Evolutionary conservation across 192 early-diverging fungal genomes (phyloP).

Genomic region (Coemansia sp.): DNA sequence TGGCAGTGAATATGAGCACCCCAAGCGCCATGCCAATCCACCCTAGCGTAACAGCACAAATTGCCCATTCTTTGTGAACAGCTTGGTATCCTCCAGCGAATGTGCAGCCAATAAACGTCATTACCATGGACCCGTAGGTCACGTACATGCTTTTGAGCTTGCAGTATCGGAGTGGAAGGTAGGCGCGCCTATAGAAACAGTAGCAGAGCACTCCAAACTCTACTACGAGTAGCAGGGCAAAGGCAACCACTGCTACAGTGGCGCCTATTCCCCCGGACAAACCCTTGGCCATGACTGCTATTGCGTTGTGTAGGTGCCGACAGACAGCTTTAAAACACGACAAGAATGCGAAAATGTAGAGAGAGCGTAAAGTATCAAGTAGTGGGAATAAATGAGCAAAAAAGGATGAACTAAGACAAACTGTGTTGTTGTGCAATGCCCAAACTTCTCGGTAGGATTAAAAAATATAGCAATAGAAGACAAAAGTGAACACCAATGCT

Average conservation of each 20-base stretch:
- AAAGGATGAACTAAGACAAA: constrained; percentile 1
- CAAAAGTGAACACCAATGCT: background rate
- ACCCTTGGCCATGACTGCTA: background rate
- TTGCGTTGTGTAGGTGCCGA: background rate
- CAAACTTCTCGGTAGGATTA: background rate
- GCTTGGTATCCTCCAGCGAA: constrained; percentile 14
- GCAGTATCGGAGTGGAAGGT: constrained; percentile 30
- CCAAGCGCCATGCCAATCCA: constrained; percentile 48
- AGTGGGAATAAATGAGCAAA: background rate
- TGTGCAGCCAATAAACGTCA: constrained; percentile 38
- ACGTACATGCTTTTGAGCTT: constrained; percentile 45
- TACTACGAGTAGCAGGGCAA: background rate
- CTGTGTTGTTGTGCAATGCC: background rate
- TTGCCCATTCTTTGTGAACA: constrained; percentile 18
- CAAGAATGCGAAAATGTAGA: background rate
- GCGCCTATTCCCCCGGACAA: constrained; percentile 2
- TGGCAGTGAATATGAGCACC: constrained; percentile 22
- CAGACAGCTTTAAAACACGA: background rate
- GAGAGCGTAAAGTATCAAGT: background rate
- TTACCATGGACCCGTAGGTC: constrained; percentile 28
- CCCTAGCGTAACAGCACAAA: constrained; percentile 32
- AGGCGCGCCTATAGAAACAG: constrained; percentile 29
- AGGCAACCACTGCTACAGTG: background rate
- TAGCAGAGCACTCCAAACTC: constrained; percentile 29
- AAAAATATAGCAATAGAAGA: background rate